phyloP scores from a whole-genome alignment of 2,329 filamentous ascomycete species.

The Fusarium pseudocircinatum region DNA sequence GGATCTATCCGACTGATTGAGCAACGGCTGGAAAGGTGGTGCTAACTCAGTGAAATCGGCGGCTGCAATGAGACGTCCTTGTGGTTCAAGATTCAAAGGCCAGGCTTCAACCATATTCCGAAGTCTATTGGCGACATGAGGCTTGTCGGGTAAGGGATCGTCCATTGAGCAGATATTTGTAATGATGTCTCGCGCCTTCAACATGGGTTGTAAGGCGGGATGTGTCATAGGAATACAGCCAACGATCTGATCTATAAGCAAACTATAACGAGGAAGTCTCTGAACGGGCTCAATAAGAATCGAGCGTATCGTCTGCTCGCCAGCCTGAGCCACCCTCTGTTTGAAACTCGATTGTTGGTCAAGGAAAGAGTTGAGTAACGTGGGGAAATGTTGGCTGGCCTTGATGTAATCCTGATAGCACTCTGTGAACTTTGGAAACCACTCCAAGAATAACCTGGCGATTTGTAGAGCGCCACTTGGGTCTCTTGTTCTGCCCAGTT shows the following conservation, averaged over 20 bases:
- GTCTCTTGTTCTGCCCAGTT: conserved; percentile 67
- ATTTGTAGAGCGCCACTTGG: conserved; percentile 81
- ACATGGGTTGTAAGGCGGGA: conserved; percentile 81
- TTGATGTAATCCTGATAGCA: conserved; percentile 95
- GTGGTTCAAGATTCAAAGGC: conserved; percentile 76
- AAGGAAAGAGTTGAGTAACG: conserved; percentile 80
- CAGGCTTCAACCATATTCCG: conserved; percentile 81
- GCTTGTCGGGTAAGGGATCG: conserved; percentile 73
- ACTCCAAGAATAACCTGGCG: conserved; percentile 83
- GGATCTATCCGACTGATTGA: conserved; percentile 57
- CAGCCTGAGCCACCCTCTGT: conserved; percentile 80
- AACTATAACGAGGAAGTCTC: conserved; percentile 89
- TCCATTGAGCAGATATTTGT: conserved; percentile 97
- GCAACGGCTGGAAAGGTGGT: conserved; percentile 70
- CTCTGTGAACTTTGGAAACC: conserved; percentile 91
- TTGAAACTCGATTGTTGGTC: conserved; percentile 86
- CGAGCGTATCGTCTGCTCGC: conserved; percentile 90
- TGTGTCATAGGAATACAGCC: conserved; percentile 86
- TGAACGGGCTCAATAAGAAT: conserved; percentile 97
- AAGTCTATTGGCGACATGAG: conserved; percentile 77
- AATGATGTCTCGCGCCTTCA: conserved; percentile 92
- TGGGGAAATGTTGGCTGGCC: conserved; percentile 86
- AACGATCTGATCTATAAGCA: conserved; percentile 96
- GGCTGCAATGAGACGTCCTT: conserved; percentile 82
- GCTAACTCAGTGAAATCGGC: conserved; percentile 81